These are phyloP conservation scores for Paramyrothecium roridum DNA, from an alignment of 2,329 filamentous ascomycete species.

Conservation along the genomic window DNA sequence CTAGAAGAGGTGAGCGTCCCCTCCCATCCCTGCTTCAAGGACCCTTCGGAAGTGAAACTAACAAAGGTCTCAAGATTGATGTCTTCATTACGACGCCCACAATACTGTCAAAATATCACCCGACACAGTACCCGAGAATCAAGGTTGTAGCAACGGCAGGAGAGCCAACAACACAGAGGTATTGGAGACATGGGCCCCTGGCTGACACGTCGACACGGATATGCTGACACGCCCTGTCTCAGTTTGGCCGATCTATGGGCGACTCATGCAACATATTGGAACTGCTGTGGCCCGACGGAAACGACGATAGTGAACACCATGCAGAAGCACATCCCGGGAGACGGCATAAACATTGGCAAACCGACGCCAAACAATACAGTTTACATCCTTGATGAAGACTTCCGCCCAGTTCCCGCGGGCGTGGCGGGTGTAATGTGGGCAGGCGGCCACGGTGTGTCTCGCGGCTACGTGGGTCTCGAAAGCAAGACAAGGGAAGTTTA, in stretches of 20 bases:
- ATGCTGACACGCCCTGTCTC: slow-evolving; percentile 12
- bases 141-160: slow-evolving; percentile 52
- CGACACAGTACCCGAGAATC: slow-evolving; percentile 45
- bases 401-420: slow-evolving; percentile 41
- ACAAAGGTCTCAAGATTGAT: slow-evolving; percentile 34
- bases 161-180: slow-evolving; percentile 46
- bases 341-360: slow-evolving; percentile 48
- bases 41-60: background rate
- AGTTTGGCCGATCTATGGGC: slow-evolving; percentile 56
- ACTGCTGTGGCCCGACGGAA: slow-evolving; percentile 59
- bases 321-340: slow-evolving; percentile 43
- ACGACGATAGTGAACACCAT: slow-evolving; percentile 59
- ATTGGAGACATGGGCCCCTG: slow-evolving; percentile 11
- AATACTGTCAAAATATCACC: slow-evolving; percentile 47
- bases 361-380: slow-evolving; percentile 55
- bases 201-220: slow-evolving; percentile 1
- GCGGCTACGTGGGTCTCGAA: slow-evolving; percentile 52
- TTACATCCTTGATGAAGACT: slow-evolving; percentile 48
- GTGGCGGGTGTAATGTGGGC: slow-evolving; percentile 53
- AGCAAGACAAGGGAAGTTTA: slow-evolving; percentile 48
- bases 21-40: slow-evolving; percentile 1
- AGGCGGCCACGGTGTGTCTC: slow-evolving; percentile 51
- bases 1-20: slow-evolving; percentile 38
- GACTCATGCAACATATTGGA: slow-evolving; percentile 44
- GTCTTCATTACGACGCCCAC: slow-evolving; percentile 54